Percentiles rank a stretch among this genome's conserved stretches.
Evolutionary conservation across 1,284 basidiomycete species (phyloP).

Genomic region (Naganishia cerealis): DNA sequence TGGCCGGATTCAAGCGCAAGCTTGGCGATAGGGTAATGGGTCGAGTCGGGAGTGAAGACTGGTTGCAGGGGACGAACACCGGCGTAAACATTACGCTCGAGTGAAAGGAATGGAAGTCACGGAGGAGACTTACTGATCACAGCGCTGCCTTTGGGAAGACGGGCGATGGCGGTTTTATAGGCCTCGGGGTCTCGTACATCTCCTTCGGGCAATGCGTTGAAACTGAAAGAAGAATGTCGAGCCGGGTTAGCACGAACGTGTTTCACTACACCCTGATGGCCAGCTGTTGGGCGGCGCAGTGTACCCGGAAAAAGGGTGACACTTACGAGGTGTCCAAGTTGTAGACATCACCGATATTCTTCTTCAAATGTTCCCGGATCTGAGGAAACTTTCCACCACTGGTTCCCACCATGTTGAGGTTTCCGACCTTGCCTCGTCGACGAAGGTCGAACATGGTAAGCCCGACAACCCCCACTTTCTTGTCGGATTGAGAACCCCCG

Average conservation of each 20-base stretch:
- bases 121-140: constrained; percentile 67
- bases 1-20: constrained; percentile 80
- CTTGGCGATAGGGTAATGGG: constrained; percentile 79
- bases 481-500: constrained; percentile 89
- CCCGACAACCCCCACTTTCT: constrained; percentile 82
- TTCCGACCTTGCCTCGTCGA: constrained; percentile 72
- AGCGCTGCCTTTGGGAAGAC: constrained; percentile 75
- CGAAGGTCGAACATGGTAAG: constrained; percentile 86
- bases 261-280: too few relatives aligned
- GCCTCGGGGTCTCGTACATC: constrained; percentile 72
- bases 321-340: constrained; percentile 77
- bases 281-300: too few relatives aligned
- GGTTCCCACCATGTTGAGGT: constrained; percentile 53
- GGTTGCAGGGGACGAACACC: not conserved
- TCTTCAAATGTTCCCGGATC: constrained; percentile 74
- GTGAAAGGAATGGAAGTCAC: constrained; percentile 2
- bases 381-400: constrained; percentile 65
- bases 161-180: constrained; percentile 82
- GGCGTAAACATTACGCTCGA: not conserved
- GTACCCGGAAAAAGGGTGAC: not conserved
- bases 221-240: constrained; percentile 55
- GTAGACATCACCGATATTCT: constrained; percentile 81
- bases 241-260: too few relatives aligned
- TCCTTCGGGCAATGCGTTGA: constrained; percentile 74
- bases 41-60: constrained; percentile 57